Conservation (phyloP, 2,329 filamentous ascomycete species). For the Talaromyces marneffei region DNA sequence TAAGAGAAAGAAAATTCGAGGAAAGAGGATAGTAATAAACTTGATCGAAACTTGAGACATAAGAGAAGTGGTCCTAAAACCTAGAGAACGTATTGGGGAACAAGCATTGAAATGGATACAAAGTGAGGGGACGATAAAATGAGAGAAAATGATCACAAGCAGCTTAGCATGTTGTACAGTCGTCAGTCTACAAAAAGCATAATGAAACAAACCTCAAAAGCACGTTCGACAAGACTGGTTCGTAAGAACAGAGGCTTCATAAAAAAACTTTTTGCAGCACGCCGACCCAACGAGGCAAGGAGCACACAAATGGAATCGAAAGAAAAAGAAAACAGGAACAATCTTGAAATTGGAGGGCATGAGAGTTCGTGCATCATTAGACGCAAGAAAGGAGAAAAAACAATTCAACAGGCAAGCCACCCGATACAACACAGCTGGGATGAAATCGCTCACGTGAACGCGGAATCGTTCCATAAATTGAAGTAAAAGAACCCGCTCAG, state of each 20-base stretch:
- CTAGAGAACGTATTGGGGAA: constrained; percentile 10
- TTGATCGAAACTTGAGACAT: constrained; percentile 9
- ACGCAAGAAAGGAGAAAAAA: constrained; percentile 23
- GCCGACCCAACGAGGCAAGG: constrained; percentile 39
- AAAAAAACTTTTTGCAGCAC: constrained; percentile 42
- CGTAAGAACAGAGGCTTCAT: constrained; percentile 25
- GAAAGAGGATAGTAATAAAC: constrained; percentile 9
- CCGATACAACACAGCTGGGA: constrained; percentile 14
- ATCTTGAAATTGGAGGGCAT: constrained; percentile 13
- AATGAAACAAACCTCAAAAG: constrained; percentile 30
- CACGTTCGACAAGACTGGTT: constrained; percentile 36
- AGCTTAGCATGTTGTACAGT: constrained; percentile 30
- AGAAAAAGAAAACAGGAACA: constrained; percentile 6
- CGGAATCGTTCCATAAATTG: constrained; percentile 27
- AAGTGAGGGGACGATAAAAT: constrained; percentile 7
- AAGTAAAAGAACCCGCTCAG: constrained; percentile 33
- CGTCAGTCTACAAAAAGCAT: constrained; percentile 29
- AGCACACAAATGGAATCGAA: constrained; percentile 24
- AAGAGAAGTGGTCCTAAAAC: constrained; percentile 11
- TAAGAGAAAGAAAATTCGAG: constrained; percentile 19
- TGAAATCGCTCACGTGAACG: constrained; percentile 16
- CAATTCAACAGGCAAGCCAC: constrained; percentile 16
- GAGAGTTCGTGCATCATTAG: constrained; percentile 34
- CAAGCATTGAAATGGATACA: constrained; percentile 6
- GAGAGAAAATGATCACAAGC: constrained; percentile 17